A percentile compares a stretch with the other conserved stretches of the same genome.
phyloP scores from a whole-genome alignment of 2,329 filamentous ascomycete genomes.

The Alternaria postmessia region DNA sequence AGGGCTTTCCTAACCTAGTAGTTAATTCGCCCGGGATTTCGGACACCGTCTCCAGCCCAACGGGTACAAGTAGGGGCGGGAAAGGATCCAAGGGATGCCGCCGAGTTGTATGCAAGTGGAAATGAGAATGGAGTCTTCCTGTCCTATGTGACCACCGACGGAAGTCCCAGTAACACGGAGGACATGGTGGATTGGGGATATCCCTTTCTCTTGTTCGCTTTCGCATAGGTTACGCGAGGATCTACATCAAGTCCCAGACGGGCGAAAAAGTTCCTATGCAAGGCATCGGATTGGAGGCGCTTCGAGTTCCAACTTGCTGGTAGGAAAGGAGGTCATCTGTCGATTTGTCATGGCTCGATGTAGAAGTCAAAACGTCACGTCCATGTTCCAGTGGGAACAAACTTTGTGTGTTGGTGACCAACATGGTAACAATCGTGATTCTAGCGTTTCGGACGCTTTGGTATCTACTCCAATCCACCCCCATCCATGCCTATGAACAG shows the following conservation, averaged over 20 bases:
- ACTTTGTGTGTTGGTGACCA: conserved; percentile 6
- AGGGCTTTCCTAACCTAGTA: conserved; percentile 1
- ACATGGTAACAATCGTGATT: conserved; percentile 25
- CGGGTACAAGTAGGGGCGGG: not conserved
- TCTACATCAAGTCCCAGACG: not conserved
- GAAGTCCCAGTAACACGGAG: not conserved
- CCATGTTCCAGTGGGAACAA: not conserved
- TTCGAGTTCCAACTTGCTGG: not conserved
- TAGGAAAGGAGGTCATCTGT: not conserved
- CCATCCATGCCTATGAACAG: conserved; percentile 13
- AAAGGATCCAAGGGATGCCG: not conserved
- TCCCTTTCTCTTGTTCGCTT: not conserved
- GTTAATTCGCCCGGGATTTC: not conserved
- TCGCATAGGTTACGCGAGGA: conserved; percentile 1
- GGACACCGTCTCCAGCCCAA: conserved; percentile 3
- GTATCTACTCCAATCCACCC: conserved; percentile 28
- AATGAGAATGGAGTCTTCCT: not conserved
- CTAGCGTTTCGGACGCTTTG: conserved; percentile 28
- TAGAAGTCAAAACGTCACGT: not conserved
- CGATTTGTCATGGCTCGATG: not conserved
- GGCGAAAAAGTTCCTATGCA: not conserved
- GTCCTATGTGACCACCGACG: not conserved
- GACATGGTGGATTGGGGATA: not conserved
- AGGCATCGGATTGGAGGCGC: not conserved
- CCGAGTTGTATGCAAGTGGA: not conserved